Evolutionary conservation across 2,329 filamentous ascomycete species (phyloP).

Genomic region (Xylaria digitata): DNA sequence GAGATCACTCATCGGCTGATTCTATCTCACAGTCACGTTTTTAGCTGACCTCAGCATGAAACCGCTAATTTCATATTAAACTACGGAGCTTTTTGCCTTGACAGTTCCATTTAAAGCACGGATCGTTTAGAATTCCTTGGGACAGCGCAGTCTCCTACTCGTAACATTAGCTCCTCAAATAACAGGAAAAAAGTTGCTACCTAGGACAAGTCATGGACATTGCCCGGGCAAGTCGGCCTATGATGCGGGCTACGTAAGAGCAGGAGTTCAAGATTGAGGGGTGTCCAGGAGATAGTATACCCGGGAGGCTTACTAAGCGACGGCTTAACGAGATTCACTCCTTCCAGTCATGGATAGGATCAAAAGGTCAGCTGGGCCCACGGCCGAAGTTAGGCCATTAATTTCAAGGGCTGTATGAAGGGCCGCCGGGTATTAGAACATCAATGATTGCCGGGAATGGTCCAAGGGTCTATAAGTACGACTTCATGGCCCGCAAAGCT

Average conservation of each 20-base stretch:
- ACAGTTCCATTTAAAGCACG: not conserved
- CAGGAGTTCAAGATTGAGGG: not conserved
- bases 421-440: slow-evolving; percentile 3
- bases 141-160: not conserved
- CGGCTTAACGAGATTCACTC: slow-evolving; percentile 1
- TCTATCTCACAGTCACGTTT: slow-evolving; percentile 7
- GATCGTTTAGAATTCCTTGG: not conserved
- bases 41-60: slow-evolving; percentile 30
- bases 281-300: not conserved
- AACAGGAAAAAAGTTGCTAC: too few relatives aligned
- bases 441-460: not conserved
- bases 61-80: slow-evolving; percentile 17
- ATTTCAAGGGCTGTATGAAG: slow-evolving; percentile 16
- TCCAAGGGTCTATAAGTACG: slow-evolving; percentile 22
- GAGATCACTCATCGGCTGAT: not conserved
- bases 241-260: too few relatives aligned
- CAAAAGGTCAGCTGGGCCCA: slow-evolving; percentile 14
- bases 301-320: slow-evolving; percentile 12
- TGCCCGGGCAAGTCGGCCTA: not conserved
- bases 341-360: slow-evolving; percentile 20
- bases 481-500: not conserved
- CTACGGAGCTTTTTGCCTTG: not conserved
- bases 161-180: not conserved
- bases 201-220: not conserved
- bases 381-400: slow-evolving; percentile 7